Evolutionary conservation across 352 stramenopile species (phyloP), one percentile per base, ranked within the genome.

Genomic region (Blastocystis sp.): DNA sequence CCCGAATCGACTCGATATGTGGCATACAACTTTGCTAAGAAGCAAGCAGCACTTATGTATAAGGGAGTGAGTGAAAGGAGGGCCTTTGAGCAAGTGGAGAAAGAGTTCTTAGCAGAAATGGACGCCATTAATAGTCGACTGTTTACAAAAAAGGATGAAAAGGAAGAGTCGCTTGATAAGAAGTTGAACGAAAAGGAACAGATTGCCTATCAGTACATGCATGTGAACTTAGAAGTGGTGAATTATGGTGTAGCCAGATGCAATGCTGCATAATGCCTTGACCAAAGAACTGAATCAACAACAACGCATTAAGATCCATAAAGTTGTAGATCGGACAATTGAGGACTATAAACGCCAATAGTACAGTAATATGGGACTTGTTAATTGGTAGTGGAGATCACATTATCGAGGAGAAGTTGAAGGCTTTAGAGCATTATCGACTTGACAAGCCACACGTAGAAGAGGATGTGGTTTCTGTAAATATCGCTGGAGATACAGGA

Each of bases 21-120:
- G 24, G 73, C 73, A 33, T 84, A 84, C 56, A 84, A 84, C 68
- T 84, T 84, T 27, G 73, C 73, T 0, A 84, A 84, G 73, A 66
- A 60, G 51, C 73, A 84, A 40, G 53, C 53, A 17, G 42, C 51
- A 24, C 48, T 66, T 19, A 84, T 84, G 73, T 69, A 68, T 17
- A 17, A 66, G 73, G 73, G 73, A 69, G 13, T 24, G 48, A 53
- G 27, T 22, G 48, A 84, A 51, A 56, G 68, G 27, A 30, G 24
- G 22, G 73, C 73, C 17, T 84, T 84, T 48, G 42, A 33, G 9
- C 9, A 7, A 7, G 73, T 69, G 56, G 73, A 84, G 33, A 84
- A 84, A 51, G 73, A 84, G 53, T 84, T 54, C 53, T 27, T 84
- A 24, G 73, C 73, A 13, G 73, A 84, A 27, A 42, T 62, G 22